Percentiles rank a stretch among this genome's conserved stretches.
These are phyloP conservation scores for Hypomontagnella monticulosa DNA, from an alignment of 495 filamentous ascomycete genomes.

Conservation along the genomic window DNA sequence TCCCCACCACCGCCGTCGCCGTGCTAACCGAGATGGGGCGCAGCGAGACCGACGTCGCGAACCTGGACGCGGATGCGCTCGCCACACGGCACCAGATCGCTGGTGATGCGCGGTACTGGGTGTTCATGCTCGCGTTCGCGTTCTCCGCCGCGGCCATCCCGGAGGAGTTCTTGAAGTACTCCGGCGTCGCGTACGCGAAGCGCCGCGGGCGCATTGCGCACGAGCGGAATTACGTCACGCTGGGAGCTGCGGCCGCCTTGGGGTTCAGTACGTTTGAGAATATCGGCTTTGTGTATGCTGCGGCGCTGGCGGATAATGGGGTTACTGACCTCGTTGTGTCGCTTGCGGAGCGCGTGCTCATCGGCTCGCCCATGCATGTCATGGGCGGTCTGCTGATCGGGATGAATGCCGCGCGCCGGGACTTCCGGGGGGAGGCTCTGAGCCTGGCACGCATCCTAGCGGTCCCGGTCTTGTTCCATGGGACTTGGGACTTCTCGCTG, in stretches of 20 bases:
- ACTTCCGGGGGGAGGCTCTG: constrained; percentile 37
- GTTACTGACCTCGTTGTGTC: constrained; percentile 20
- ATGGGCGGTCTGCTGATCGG: constrained; percentile 33
- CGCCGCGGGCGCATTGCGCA: constrained; percentile 10
- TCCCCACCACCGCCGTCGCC: neutral
- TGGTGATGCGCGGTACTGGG: constrained; percentile 33
- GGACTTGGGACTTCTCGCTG: constrained; percentile 31
- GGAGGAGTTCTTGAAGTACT: constrained; percentile 40
- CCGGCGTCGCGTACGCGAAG: constrained; percentile 37
- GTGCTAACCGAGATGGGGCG: neutral
- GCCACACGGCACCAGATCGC: constrained; percentile 19
- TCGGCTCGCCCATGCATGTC: constrained; percentile 33
- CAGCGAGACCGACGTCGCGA: constrained; percentile 22
- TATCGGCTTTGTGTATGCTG: constrained; percentile 35
- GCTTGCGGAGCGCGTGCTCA: constrained; percentile 26
- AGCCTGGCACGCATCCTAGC: constrained; percentile 34
- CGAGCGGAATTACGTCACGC: constrained; percentile 35
- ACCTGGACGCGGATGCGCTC: constrained; percentile 17
- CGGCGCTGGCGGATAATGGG: constrained; percentile 7
- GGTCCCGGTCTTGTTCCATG: constrained; percentile 33
- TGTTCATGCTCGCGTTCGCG: constrained; percentile 27
- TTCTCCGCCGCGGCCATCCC: constrained; percentile 29
- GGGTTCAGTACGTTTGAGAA: constrained; percentile 37
- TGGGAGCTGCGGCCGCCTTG: constrained; percentile 34
- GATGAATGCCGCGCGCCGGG: constrained; percentile 32